Evolutionary conservation across 108 stramenopile genomes (phyloP).

Genomic region (Discostella pseudostelligera): DNA sequence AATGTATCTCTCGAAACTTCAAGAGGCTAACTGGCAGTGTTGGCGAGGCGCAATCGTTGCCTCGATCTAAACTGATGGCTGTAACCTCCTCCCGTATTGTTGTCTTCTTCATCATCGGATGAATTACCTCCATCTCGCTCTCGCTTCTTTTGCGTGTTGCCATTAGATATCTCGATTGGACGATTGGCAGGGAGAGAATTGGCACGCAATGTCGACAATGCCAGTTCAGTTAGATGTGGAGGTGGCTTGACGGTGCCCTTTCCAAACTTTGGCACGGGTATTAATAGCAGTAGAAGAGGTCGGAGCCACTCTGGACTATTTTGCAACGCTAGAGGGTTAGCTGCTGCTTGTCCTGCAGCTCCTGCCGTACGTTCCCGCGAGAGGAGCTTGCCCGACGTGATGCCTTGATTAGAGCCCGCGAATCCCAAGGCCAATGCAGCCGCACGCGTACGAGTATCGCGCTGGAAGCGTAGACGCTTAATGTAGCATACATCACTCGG

Average conservation of each 20-base stretch:
- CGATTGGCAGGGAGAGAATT: slow-evolving; percentile 67
- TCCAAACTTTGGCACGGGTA: slow-evolving; percentile 64
- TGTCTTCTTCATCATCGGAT: slow-evolving; percentile 61
- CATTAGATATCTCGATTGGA: slow-evolving; percentile 47
- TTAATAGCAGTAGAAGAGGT: slow-evolving; percentile 62
- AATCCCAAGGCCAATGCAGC: slow-evolving; percentile 27
- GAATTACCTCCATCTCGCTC: slow-evolving; percentile 59
- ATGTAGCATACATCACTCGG: slow-evolving; percentile 77
- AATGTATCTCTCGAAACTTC: no score
- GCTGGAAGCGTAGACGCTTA: slow-evolving; percentile 62
- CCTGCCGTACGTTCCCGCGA: slow-evolving; percentile 61
- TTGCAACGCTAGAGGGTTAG: slow-evolving; percentile 62
- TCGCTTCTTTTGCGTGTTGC: slow-evolving; percentile 41
- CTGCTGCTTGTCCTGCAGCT: slow-evolving; percentile 45
- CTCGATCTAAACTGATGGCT: slow-evolving; percentile 79
- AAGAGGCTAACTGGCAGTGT: not conserved
- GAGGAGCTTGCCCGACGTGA: slow-evolving; percentile 51
- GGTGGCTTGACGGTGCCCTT: slow-evolving; percentile 73
- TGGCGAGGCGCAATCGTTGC: slow-evolving; percentile 55
- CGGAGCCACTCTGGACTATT: slow-evolving; percentile 84
- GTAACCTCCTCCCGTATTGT: slow-evolving; percentile 55
- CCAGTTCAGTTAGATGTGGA: slow-evolving; percentile 79
- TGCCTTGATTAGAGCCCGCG: slow-evolving; percentile 30
- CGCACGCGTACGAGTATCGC: slow-evolving; percentile 34
- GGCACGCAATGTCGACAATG: slow-evolving; percentile 60